Conservation (phyloP, 129 eudicot genomes). For the Dittrichia graveolens region DNA sequence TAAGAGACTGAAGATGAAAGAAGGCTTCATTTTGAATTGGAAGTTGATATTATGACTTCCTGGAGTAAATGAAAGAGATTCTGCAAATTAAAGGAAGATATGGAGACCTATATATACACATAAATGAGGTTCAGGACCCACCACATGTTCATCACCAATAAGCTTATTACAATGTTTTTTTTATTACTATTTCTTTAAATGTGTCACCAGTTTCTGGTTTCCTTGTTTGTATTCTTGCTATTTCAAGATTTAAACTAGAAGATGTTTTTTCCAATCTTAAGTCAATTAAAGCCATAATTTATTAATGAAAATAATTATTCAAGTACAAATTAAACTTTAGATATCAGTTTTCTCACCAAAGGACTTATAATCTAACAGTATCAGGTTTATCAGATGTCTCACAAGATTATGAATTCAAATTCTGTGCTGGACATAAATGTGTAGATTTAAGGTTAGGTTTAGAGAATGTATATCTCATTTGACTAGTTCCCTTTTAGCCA, state of each 20-base stretch:
- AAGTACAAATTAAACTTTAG: too few species aligned
- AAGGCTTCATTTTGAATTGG: constrained; percentile 44
- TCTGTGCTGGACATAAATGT: too few species aligned
- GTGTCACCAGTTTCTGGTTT: neutral
- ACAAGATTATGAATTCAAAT: too few species aligned
- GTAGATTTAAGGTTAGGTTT: too few species aligned
- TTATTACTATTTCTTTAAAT: constrained; percentile 10
- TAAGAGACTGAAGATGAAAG: constrained; percentile 32
- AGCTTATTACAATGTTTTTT: constrained; percentile 16
- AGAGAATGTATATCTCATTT: too few species aligned
- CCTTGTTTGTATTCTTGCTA: neutral
- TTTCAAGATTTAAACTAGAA: neutral
- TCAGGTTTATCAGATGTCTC: too few species aligned
- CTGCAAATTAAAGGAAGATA: constrained; percentile 21
- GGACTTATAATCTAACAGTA: too few species aligned
- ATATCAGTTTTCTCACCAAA: too few species aligned
- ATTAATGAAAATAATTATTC: too few species aligned
- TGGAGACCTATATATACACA: constrained; percentile 29
- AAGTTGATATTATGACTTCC: neutral
- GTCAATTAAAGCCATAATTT: neutral
- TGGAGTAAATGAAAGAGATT: constrained; percentile 21
- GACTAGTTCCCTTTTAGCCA: too few species aligned
- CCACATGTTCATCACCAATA: constrained; percentile 17
- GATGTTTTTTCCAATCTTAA: neutral
- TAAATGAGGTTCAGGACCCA: constrained; percentile 33